Base-by-base conservation (phyloP, 352 stramenopile genomes). In the Labyrinthula sp. region DNA sequence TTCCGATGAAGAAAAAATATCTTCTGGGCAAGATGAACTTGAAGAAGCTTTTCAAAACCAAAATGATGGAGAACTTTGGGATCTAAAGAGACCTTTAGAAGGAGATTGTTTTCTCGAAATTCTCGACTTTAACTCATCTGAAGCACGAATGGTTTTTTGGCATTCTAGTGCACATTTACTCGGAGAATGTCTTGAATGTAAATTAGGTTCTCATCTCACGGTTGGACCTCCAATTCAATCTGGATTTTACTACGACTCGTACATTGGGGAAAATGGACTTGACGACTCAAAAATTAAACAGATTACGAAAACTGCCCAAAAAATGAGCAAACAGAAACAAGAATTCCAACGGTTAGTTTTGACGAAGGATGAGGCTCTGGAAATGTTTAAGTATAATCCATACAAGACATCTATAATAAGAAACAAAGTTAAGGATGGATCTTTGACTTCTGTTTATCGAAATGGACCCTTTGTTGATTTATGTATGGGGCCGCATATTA, bases 181-280 rank as follows among this genome's bases (percentile, higher is more conserved):
- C 48, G 89, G 89, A 47, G 80, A 94, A 61, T 84, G 78, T 21
- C 69, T 98, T 20, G 89, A 98, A 64, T 76, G 78, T 40, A 64
- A 92, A 38, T 96, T 94, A 64, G 89, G 89, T 31, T 75, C 64
- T 37, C 81, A 94, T 52, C 69, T 98, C 27, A 95, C 84, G 2
- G 93, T 95, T 60, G 88, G 89, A 8, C 89, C 89, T 17, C 82
- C 77, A 25, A 66, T 97, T n/a, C 75, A 89, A 29, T 78, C 81
- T 38, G 89, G 89, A 14, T 98, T 97, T 58, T 98, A 95, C 65
- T 98, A 98, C 61, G 89, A 98, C 73, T 87, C 78, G 50, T 99
- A 95, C 70, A 95, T 97, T 80, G 90, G 90, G 45, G 40, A 35
- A 65, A 4, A 25, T 9, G 39, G 40, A n/a, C 27, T 20, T 12